Percentiles rank a stretch among this genome's conserved stretches.
Conservation (phyloP, 2,329 filamentous ascomycete genomes). For the Pseudofabraea citricarpa region DNA sequence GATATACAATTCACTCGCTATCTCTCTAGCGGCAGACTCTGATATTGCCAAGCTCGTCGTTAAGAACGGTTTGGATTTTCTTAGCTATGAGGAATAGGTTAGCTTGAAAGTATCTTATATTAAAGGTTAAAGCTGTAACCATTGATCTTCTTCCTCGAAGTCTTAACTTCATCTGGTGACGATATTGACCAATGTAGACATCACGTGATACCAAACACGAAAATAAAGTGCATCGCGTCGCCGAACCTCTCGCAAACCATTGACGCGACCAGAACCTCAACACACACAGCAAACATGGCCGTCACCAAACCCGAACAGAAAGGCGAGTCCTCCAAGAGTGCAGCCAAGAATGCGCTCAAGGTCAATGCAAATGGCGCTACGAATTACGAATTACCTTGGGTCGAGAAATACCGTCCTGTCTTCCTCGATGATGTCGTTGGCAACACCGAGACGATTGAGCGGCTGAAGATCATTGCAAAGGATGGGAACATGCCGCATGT, state of each 20-base stretch:
- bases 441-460: slow-evolving; percentile 96
- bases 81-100: too few species aligned
- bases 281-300: slow-evolving; percentile 17
- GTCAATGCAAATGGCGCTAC: slow-evolving; percentile 43
- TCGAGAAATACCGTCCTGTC: slow-evolving; percentile 94
- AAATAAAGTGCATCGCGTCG: too few species aligned
- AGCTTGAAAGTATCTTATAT: too few species aligned
- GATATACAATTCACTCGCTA: too few species aligned
- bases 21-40: too few species aligned
- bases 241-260: not conserved
- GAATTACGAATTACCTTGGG: slow-evolving; percentile 81
- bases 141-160: too few species aligned
- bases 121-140: too few species aligned
- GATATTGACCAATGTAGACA: too few species aligned
- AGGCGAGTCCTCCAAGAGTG: slow-evolving; percentile 57
- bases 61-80: too few species aligned
- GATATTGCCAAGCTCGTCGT: too few species aligned
- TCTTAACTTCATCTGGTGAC: too few species aligned
- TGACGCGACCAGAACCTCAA: not conserved
- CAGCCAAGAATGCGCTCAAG: slow-evolving; percentile 50
- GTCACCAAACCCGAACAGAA: slow-evolving; percentile 27
- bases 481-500: slow-evolving; percentile 99
- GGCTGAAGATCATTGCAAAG: slow-evolving; percentile 95
- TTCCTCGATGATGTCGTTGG: slow-evolving; percentile 96
- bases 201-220: too few species aligned